These are phyloP conservation scores for Neofusicoccum laricinum DNA, from an alignment of 2,329 filamentous ascomycete genomes.

Conservation along the genomic window DNA sequence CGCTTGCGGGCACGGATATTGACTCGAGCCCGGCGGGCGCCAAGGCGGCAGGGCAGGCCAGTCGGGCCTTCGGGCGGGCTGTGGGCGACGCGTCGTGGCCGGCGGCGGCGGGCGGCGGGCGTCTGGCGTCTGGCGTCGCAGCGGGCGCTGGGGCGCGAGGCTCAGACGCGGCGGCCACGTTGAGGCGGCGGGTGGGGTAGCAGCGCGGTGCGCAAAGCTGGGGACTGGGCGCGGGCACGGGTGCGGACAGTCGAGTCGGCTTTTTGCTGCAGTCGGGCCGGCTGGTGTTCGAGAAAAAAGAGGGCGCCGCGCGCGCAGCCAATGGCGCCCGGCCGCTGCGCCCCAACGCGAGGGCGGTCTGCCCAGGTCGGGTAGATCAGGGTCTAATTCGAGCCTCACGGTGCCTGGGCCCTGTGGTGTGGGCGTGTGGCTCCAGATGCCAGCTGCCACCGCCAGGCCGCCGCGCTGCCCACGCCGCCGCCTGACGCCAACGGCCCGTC, in stretches of 20 bases:
- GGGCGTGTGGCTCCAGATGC: neutral
- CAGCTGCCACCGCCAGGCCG: no score
- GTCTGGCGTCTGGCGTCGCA: no score
- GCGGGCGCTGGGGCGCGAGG: no score
- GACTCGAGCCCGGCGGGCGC: conserved; percentile 2
- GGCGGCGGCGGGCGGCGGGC: no score
- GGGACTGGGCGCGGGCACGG: neutral
- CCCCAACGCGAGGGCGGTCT: neutral
- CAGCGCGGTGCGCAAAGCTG: conserved; percentile 7
- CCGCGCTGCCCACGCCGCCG: neutral
- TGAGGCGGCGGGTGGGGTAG: conserved; percentile 1
- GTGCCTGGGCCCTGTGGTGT: neutral
- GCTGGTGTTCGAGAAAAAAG: conserved; percentile 12
- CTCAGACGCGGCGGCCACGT: neutral
- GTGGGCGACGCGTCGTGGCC: neutral
- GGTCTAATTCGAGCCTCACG: conserved; percentile 11
- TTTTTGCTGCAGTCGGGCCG: conserved; percentile 5
- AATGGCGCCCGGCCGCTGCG: neutral
- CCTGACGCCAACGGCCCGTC: neutral
- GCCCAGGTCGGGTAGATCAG: conserved; percentile 10
- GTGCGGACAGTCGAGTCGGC: neutral
- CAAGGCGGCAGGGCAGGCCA: neutral
- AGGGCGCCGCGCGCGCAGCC: neutral
- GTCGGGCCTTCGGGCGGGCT: neutral
- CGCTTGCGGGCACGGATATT: conserved; percentile 3